Base-by-base conservation (phyloP, 768 basidiomycete genomes). In the Xerocomus potaroensis region DNA sequence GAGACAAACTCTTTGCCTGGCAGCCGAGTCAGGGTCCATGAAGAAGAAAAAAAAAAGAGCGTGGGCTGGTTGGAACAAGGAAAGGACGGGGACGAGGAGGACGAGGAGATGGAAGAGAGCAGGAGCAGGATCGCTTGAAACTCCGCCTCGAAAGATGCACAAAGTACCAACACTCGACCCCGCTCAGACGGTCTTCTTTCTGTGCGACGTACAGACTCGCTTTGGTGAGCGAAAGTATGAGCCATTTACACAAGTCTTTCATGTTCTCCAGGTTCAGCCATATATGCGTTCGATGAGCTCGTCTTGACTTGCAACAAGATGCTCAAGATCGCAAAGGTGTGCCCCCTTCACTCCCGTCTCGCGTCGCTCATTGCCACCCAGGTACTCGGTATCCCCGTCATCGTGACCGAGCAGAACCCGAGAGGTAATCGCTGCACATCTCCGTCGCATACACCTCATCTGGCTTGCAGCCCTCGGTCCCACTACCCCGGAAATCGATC, bases 381-480 rank as follows among this genome's bases (percentile, higher is more conserved):
- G 80, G 66, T 85, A 43, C 72, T 87, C 33, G 72, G 78, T 41
- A 77, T 87, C 37, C 81, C 81, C 34, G 81, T 94, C 9, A 62
- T 93, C n/a, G 79, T 73, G 19, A 93, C 92, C 0, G 91, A 91
- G 51, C 91, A 95, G 67, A 87, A 89, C 59, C 75, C 87, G 3
- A 80, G 70, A 77, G 87, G 89, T 86, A 45, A 37, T 41, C 8
- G n/a, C 33, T 10, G 35, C 15, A 30, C 36, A 19, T 31, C 23
- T 41, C 16, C 26, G 30, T 35, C 36, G 19, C 32, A 46, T 29
- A 22, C 21, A 11, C 31, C 45, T 54, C 43, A 60, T 32, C 37
- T 43, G 37, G 32, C 43, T 35, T 19, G 33, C 57, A 90, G 87
- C 75, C 1, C 74, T 92, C 34, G 91, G 90, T 0, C 69, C 72